Evolutionary conservation across 257 asterid genomes (phyloP), one percentile per base, ranked within the genome.

Genomic region (Coffea canephora): DNA sequence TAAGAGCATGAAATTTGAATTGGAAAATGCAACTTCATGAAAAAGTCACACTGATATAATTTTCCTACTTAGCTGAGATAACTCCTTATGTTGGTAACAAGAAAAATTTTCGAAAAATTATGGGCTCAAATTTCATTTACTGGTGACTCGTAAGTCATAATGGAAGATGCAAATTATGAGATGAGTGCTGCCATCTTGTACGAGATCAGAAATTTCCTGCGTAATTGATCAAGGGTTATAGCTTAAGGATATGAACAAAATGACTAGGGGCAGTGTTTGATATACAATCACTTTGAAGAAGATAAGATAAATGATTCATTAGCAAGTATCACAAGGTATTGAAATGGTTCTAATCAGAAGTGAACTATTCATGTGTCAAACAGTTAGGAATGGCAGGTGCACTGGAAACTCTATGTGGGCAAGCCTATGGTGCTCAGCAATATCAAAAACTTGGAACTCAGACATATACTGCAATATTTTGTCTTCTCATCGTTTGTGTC

Each of bases 381-480:
- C 79, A 89, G 94, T 87, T 89, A 10, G 94, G 94, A 68, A 79
- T 90, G 81, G 94, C 84, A 16, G 89, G 93, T 61, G 97, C 89
- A 1, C 48, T 90, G 77, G 93, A 91, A 80, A 90, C 97, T 31
- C 87, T 91, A 0, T 90, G 93, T 65, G 95, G 97, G 68, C 92
- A 91, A 73, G 94, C 97, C 3, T 88, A 87, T 57, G 97, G 92
- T 12, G 97, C 93, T 1, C 77, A 85, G 69, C 92, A 91, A 49
- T 89, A 87, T 74, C 79, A 84, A 12, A 91, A 83, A 79, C 85
- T 91, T 57, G 82, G 89, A 16, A 64, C 82, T 19, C 87, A 90
- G 27, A 85, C 89, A 14, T 88, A 84, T 59, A 87, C 86, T 61
- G 90, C 92, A 27, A 84, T 89, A 18, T 75, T 90, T n/a, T 89